phyloP scores from a whole-genome alignment of 140 eudicot genomes.

The Ambrosia hybrid region DNA sequence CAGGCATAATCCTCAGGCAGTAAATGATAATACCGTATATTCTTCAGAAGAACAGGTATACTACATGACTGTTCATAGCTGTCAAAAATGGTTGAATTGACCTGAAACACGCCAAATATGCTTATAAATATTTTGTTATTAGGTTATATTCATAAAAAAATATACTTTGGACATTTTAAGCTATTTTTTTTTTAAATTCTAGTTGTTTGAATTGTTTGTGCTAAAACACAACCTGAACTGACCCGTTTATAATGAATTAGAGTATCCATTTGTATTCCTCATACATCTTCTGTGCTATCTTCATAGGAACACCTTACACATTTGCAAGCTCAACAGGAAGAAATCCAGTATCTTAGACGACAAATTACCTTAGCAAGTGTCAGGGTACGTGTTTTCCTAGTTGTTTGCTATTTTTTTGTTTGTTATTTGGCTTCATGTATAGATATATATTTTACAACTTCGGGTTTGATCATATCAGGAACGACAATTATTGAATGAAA shows the following conservation, averaged over 20 bases:
- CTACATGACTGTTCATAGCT: conserved; percentile 18
- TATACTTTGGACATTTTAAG: neutral
- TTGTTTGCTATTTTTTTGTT: conserved; percentile 15
- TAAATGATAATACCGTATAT: conserved; percentile 46
- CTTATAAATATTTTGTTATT: too few relatives aligned
- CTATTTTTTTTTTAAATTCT: neutral
- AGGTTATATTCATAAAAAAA: neutral
- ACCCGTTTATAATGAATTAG: neutral
- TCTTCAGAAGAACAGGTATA: conserved; percentile 57
- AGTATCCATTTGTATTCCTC: neutral
- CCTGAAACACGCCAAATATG: neutral
- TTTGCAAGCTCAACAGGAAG: conserved; percentile 63
- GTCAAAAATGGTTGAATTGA: neutral
- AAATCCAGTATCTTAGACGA: conserved; percentile 59
- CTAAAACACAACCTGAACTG: neutral
- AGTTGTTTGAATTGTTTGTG: neutral
- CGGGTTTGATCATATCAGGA: conserved; percentile 50
- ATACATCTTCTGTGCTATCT: neutral
- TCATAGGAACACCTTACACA: conserved; percentile 66
- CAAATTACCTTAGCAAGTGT: conserved; percentile 69
- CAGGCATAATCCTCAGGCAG: conserved; percentile 55
- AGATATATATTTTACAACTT: conserved; percentile 6
- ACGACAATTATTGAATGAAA: conserved; percentile 81
- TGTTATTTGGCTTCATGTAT: conserved; percentile 9
- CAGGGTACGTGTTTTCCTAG: conserved; percentile 43